Evolutionary conservation across 2,329 filamentous ascomycete genomes (phyloP).

Genomic region (Colletotrichum cereale): DNA sequence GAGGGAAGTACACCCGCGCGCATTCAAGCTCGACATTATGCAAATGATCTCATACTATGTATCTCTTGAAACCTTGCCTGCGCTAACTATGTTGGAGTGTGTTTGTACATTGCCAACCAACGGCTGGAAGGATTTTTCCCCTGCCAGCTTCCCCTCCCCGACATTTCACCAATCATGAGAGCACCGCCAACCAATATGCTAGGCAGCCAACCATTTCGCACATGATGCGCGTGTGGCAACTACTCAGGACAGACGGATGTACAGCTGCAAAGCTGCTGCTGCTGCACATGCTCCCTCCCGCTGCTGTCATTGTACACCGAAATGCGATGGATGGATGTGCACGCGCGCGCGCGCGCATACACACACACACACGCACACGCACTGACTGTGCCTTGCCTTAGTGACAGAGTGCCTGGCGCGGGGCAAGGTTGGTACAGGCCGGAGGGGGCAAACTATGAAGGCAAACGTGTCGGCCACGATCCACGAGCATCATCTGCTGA

Average conservation of each 20-base stretch:
- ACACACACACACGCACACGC: background rate
- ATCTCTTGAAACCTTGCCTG: background rate
- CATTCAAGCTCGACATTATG: background rate
- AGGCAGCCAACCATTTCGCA: background rate
- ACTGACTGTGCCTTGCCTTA: background rate
- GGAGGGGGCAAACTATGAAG: background rate
- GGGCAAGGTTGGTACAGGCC: background rate
- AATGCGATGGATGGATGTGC: background rate
- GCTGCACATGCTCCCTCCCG: background rate
- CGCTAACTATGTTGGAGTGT: background rate
- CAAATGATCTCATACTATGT: background rate
- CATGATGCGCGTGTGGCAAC: constrained; percentile 1
- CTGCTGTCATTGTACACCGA: background rate
- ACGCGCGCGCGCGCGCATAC: background rate
- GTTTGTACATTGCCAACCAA: background rate
- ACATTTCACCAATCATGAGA: background rate
- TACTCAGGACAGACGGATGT: background rate
- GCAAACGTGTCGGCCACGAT: background rate
- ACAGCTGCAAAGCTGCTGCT: background rate
- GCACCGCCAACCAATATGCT: background rate
- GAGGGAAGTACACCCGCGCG: background rate
- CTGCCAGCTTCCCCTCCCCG: background rate
- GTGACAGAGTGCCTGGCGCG: background rate
- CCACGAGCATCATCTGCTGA: background rate
- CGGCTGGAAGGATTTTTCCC: background rate